Evolutionary conservation across 1,139 yeast genomes (phyloP), one percentile per base, ranked within the genome.

Genomic region (Suhomyces bribrorum): DNA sequence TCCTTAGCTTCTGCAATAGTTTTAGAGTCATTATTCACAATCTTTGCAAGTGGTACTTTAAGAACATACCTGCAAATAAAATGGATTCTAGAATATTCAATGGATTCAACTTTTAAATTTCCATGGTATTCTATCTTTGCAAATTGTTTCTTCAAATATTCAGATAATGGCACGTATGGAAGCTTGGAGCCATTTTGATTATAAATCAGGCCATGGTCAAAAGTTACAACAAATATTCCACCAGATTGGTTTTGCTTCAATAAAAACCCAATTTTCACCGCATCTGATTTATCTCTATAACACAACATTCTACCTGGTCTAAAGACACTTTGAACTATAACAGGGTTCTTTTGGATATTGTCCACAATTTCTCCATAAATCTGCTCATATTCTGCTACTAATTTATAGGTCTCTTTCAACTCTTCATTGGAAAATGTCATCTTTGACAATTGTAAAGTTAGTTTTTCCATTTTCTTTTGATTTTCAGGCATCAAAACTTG

Each of bases 401-500:
- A 57, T 2, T 67, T 65, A 43, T 76, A 76, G 8, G 79, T 64
- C 11, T 62, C 55, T 20, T 75, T 75, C 27, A 81, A 64, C 34
- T 71, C 67, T 5, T 55, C 57, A 17, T 68, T 69, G 11, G 72
- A 59, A n/a, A 70, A 57, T 20, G 62, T 55, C 26, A 77, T 45
- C 2, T 52, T 51, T 6, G 58, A 61, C 38, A 87, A 60, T 29
- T 78, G 66, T 14, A 64, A 70, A 31, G 78, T 75, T 29, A 83
- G 66, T 32, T 64, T 61, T 30, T 77, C 73, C 25, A 87, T 80
- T 47, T 76, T 75, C 54, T 75, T 74, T 57, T 88, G 86, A 54
- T 87, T 94, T 49, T 89, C 95, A 0, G 97, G 97, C 36, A 89
- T 66, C 51, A 90, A 64, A 0, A 88, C 81, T 56, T 92, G 97